A percentile compares a stretch with the other conserved stretches of the same genome.
Conservation (phyloP, 169 alveolate genomes). For the Cryptosporidium bovis region DNA sequence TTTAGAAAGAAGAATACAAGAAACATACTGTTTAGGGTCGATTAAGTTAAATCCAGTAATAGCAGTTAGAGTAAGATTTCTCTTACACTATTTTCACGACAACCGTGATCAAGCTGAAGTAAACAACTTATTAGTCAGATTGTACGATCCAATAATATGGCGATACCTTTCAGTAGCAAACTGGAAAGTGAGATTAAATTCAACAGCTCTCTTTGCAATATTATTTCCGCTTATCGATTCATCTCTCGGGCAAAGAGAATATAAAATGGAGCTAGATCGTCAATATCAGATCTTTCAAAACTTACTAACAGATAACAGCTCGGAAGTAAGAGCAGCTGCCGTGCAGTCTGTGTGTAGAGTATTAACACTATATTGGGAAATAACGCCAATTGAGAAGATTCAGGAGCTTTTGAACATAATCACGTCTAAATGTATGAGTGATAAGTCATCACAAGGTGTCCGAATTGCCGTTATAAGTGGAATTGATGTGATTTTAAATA, state of each 20-base stretch:
- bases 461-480: conserved; percentile 63
- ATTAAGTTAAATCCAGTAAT: conserved; percentile 38
- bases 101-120: conserved; percentile 48
- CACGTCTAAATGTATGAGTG: conserved; percentile 21
- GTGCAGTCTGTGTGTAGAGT: conserved; percentile 44
- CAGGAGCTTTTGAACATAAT: conserved; percentile 22
- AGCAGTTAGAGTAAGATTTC: conserved; percentile 56
- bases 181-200: conserved; percentile 60
- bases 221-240: conserved; percentile 65
- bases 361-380: conserved; percentile 66
- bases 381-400: conserved; percentile 46
- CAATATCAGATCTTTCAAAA: conserved; percentile 42
- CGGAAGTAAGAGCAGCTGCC: conserved; percentile 65
- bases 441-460: conserved; percentile 10
- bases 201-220: conserved; percentile 65
- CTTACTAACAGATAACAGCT: conserved; percentile 13
- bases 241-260: conserved; percentile 4
- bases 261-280: conserved; percentile 27
- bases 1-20: conserved; percentile 35
- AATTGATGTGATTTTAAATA: conserved; percentile 14
- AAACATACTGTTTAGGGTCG: conserved; percentile 30
- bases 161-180: conserved; percentile 68
- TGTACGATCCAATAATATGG: conserved; percentile 72
- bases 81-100: conserved; percentile 40
- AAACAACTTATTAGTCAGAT: conserved; percentile 22